Base-by-base conservation (phyloP, 768 basidiomycete species). In the Termitomyces sp. region DNA sequence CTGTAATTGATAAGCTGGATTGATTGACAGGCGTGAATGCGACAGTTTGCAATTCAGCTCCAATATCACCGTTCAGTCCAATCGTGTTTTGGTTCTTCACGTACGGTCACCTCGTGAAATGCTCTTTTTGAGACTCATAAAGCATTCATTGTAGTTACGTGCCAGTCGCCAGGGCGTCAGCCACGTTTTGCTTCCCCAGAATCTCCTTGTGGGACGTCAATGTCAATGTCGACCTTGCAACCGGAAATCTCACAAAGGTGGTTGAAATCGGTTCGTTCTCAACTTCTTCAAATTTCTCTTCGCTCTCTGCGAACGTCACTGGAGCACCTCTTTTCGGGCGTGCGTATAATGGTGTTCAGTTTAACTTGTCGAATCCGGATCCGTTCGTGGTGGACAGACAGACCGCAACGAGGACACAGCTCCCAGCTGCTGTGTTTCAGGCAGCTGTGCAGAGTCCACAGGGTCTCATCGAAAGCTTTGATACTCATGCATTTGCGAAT, bases 41-140 rank as follows among this genome's bases (percentile, higher is more conserved):
- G 10, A 65, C 70, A 2, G 61, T 51, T 26, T 78, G 77, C 48
- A 65, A 44, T 20, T 46, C 64, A 30, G 6, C 57, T 20, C 59
- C 67, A 9, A 70, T 72, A 3, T 63, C 69, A 12, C 70, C 78
- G 46, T 82, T 82, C 43, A 74, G 69, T 16, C 82, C 83, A 0
- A 74, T 82, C 18, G 72, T 82, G 23, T 83, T 84, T 66, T 86
- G 83, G 84, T 81, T 83, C 67, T 83, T 84, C 68, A 73, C 72
- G 48, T 78, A 74, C 66, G 69, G 69, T 26, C 38, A 66, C 50
- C 30, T 23, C 4, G n/a, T 48, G 13, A 18, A n/a, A 20, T 10
- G 2, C n/a, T 16, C 33, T 26, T 13, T 12, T 4, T 13, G 40
- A 18, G 20, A 50, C 32, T 30, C n/a, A 48, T 6, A 32, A 26